Conservation (phyloP, 345 rosid species). For the Cardamine resedifolia region DNA sequence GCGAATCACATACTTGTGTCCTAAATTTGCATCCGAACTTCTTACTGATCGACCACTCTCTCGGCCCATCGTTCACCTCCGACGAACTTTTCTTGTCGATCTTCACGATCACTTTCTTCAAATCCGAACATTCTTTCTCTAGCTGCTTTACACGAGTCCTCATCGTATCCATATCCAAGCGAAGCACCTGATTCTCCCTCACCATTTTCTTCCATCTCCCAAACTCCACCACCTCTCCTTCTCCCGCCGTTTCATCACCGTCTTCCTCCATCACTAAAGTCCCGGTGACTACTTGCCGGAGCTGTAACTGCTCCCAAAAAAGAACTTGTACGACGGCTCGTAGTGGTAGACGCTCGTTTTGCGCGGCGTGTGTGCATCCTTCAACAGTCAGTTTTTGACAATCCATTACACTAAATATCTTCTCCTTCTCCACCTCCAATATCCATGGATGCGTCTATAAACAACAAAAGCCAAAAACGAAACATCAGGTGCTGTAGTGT, state of each 20-base stretch:
- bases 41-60: conserved; percentile 49
- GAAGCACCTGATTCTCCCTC: conserved; percentile 83
- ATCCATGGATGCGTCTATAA: conserved; percentile 75
- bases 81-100: conserved; percentile 44
- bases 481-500: conserved; percentile 22
- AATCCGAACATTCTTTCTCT: conserved; percentile 66
- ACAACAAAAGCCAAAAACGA: fast-evolving
- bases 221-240: conserved; percentile 17
- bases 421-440: conserved; percentile 67
- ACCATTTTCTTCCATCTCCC: conserved; percentile 58
- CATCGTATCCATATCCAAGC: conserved; percentile 83
- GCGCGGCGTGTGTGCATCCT: conserved; percentile 95
- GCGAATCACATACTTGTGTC: conserved; percentile 80
- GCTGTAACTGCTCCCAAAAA: conserved; percentile 78
- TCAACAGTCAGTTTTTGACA: conserved; percentile 76
- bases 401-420: conserved; percentile 69
- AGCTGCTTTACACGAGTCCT: conserved; percentile 76
- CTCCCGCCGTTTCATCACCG: neutral
- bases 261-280: conserved; percentile 40
- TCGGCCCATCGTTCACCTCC: conserved; percentile 15
- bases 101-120: conserved; percentile 72
- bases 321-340: conserved; percentile 81
- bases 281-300: conserved; percentile 69
- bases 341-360: conserved; percentile 83
- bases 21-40: conserved; percentile 77